Base-by-base conservation (phyloP, 2,329 filamentous ascomycete genomes). In the Phoma herbarum region DNA sequence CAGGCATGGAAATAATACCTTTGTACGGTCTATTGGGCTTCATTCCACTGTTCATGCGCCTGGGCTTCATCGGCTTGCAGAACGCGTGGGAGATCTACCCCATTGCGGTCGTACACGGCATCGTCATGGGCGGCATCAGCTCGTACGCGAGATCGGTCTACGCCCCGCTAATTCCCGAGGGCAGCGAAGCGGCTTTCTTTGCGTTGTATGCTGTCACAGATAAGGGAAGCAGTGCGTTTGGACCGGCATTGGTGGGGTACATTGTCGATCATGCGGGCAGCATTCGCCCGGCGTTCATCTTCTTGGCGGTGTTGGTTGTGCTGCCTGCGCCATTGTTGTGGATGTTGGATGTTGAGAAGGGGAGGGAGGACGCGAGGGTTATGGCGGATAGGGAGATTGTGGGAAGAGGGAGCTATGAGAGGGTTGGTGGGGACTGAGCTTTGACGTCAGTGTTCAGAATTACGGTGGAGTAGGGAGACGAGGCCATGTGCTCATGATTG, bases 191-290 rank as follows among this genome's bases (percentile, higher is more conserved):
- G 0, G 92, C 93, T 0, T 97, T 98, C 71, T 97, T 95, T 73
- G 93, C 93, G 0, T 82, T 97, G 1, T 97, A 97, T 74, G 93
- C 94, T 39, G 96, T 97, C 59, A 97, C 94, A 1, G 94, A 98
- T 76, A 98, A 97, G 77, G 93, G 93, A 0, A 95, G 91, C 20
- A 95, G 91, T 71, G 85, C 96, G 2, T 94, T 97, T 73, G 94
- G 94, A 0, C 94, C 94, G 0, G 90, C 91, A 0, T 91, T 98
- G 67, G 93, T 97, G 0, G 94, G 93, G 0, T 85, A 86, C 28
- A 96, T 97, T 61, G 95, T 96, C 9, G 93, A 97, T 73, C 85
- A 69, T 2, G 70, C 75, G 7, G 78, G 79, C 0, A 78, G 72
- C 1, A 79, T 81, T 28, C 54, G 79, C 18, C 76, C 77, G 1